A percentile compares a stretch with the other conserved stretches of the same genome.
Evolutionary conservation across 106 monocot species (phyloP).

Genomic region (Dioscorea alata): DNA sequence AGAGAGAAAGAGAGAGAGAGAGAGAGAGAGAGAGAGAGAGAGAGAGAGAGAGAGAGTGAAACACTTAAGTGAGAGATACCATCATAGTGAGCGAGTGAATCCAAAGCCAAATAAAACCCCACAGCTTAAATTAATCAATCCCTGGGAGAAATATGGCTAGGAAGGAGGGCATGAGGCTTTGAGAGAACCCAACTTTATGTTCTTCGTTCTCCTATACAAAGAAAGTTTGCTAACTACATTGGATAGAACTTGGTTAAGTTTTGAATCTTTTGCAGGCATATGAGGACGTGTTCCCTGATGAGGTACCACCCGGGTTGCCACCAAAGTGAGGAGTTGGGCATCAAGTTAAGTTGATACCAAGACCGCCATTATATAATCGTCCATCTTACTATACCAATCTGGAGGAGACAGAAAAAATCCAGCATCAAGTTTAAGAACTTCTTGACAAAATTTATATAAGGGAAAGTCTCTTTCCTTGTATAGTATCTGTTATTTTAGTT

Average conservation of each 20-base stretch:
- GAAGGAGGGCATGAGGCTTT: too few species aligned
- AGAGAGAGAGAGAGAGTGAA: neutral
- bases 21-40: too few species aligned
- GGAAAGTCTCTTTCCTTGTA: neutral
- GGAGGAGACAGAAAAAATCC: neutral
- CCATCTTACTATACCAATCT: neutral
- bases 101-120: too few species aligned
- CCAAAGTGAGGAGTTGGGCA: slow-evolving; percentile 1
- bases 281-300: neutral
- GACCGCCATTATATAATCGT: neutral
- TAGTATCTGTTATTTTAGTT: neutral
- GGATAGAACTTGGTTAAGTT: neutral
- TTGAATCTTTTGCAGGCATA: neutral
- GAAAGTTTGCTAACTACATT: neutral
- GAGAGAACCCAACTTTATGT: too few species aligned
- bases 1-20: too few species aligned
- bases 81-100: neutral
- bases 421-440: neutral
- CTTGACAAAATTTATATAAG: neutral
- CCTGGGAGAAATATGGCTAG: too few species aligned
- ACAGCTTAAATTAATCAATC: too few species aligned
- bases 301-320: neutral
- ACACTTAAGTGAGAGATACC: neutral
- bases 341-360: neutral
- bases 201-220: neutral